Base-by-base conservation (phyloP, 2,329 filamentous ascomycete genomes). In the Ceratocystis diversiconidia region DNA sequence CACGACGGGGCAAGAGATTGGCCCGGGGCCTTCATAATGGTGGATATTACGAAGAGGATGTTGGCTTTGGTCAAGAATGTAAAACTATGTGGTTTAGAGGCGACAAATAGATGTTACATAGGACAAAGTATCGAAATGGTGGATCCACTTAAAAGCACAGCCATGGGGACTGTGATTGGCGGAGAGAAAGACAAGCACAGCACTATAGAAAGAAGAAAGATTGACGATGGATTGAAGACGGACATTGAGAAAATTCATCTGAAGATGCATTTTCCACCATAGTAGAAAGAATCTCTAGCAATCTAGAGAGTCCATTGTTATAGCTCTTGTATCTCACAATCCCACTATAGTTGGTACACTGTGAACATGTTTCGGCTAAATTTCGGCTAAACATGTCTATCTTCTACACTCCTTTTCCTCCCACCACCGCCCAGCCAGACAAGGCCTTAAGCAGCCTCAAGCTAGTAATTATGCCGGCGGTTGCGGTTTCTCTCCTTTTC, bases 1-100 rank as follows among this genome's bases (percentile, higher is more conserved):
- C 94, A 99, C 80, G 82, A 79, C 43, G 92, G 92, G 78, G 80
- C 50, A 32, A 57, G 12, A 19, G 22, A 10, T 5, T 55, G 55
- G 6, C 25, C 8, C 12, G 44, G 30, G 25, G 22, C 8, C 19
- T n/a, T 63, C 44, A 32, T 63, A 28, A 17, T 8, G 55, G 48
- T 25, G 48, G 12, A 52, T 52, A 12, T n/a, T 2, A 25, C 22
- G 36, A 12, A 15, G 10, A 12, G 36, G 36, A 1, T 15, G 3
- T 2, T 41, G 36, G 36, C 36, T 48, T n/a, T 48, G 46, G 19
- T n/a, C 17, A 48, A n/a, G 6, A 52, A 36, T 15, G 55, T 32
- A 17, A 19, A 10, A 15, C 28, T 8, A 15, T 25, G 48, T 12
- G 7, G 48, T 52, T 15, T 15, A 5, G 10, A 41, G 36, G 36